phyloP scores from a whole-genome alignment of 2,329 filamentous ascomycete genomes.

The Calonectria henricotiae region DNA sequence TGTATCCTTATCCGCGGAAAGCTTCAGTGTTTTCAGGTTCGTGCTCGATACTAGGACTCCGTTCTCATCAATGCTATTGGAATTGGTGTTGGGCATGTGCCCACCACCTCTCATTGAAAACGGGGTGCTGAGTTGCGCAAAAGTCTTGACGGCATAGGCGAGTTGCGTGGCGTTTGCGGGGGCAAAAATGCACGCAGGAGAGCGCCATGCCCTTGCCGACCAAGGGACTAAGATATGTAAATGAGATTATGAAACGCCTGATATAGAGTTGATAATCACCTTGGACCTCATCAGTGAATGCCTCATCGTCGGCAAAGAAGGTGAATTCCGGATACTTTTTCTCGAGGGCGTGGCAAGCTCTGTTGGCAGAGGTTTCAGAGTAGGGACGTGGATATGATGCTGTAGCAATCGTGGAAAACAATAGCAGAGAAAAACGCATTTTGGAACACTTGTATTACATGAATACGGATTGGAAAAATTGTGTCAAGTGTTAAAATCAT shows the following conservation, averaged over 20 bases:
- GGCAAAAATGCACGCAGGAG: neutral
- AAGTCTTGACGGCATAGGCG: neutral
- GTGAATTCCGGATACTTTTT: neutral
- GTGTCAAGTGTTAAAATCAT: neutral
- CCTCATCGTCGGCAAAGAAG: neutral
- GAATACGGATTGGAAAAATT: neutral
- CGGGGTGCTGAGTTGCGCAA: neutral
- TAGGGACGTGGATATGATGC: neutral
- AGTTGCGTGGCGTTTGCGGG: neutral
- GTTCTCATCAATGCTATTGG: neutral
- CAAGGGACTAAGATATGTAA: neutral
- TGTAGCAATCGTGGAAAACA: neutral
- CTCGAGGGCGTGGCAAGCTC: neutral
- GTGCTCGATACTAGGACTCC: neutral
- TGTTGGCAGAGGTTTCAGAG: neutral
- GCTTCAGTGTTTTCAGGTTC: neutral
- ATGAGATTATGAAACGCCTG: neutral
- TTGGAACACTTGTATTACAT: neutral
- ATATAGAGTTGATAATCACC: neutral
- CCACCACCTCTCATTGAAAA: slow-evolving; percentile 6
- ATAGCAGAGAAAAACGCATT: neutral
- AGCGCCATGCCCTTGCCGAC: slow-evolving; percentile 6
- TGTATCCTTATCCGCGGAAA: neutral
- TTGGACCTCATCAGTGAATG: neutral
- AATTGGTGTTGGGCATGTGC: neutral